Conservation (phyloP, 495 filamentous ascomycete genomes). For the Geopyxis carbonaria region DNA sequence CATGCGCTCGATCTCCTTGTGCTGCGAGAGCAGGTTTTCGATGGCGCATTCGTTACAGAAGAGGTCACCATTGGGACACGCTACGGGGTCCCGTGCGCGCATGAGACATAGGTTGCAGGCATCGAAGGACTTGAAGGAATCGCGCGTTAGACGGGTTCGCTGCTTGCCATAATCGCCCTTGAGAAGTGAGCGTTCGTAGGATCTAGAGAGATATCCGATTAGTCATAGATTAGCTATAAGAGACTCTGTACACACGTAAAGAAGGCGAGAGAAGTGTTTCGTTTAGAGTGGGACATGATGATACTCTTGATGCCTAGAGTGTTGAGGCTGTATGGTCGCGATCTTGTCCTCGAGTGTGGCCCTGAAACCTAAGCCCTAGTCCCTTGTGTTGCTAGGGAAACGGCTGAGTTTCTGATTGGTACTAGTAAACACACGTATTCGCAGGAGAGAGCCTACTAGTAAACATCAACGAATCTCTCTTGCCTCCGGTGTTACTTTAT, state of each 20-base stretch:
- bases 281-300: constrained; percentile 37
- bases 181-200: constrained; percentile 70
- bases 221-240: no score
- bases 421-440: no score
- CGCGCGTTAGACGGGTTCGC: constrained; percentile 70
- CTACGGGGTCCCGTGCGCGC: constrained; percentile 64
- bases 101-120: constrained; percentile 81
- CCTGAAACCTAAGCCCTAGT: no score
- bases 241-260: constrained; percentile 43
- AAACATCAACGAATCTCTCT: no score
- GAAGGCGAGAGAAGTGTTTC: constrained; percentile 88
- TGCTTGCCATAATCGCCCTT: constrained; percentile 65
- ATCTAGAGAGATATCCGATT: constrained; percentile 18
- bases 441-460: no score
- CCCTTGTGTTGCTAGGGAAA: no score
- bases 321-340: no score
- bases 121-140: constrained; percentile 85
- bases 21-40: constrained; percentile 73
- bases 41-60: constrained; percentile 95
- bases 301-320: no score
- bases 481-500: no score
- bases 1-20: constrained; percentile 77
- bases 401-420: no score
- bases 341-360: no score
- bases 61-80: constrained; percentile 61